A percentile compares a stretch with the other conserved stretches of the same genome.
Conservation (phyloP, 2,329 filamentous ascomycete genomes). For the Curvularia sp. region DNA sequence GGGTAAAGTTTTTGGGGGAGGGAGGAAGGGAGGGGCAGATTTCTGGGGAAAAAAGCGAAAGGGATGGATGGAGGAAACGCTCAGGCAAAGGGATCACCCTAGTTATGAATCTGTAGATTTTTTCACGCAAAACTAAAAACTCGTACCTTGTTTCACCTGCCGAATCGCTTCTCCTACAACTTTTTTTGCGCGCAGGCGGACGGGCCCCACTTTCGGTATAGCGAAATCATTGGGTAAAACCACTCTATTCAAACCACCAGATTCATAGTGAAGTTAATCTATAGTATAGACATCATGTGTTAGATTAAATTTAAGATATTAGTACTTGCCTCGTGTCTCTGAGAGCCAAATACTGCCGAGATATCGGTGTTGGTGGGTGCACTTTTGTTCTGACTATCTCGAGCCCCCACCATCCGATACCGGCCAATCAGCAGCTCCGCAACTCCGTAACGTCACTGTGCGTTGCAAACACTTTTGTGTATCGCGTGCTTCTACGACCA, state of each 20-base stretch:
- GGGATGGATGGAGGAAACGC: neutral
- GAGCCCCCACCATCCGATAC: slow-evolving; percentile 28
- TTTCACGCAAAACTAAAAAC: neutral
- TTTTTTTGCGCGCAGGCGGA: slow-evolving; percentile 15
- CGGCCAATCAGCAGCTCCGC: slow-evolving; percentile 30
- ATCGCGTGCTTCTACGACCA: slow-evolving; percentile 5
- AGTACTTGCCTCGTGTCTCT: too few species aligned
- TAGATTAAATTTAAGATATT: too few species aligned
- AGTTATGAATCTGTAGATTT: too few species aligned
- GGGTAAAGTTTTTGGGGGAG: slow-evolving; percentile 13
- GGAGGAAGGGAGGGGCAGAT: neutral
- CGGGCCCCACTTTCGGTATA: too few species aligned
- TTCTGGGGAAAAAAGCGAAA: slow-evolving; percentile 1
- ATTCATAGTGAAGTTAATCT: too few species aligned
- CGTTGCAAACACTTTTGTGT: neutral
- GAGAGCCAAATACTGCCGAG: too few species aligned
- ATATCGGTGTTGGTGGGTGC: too few species aligned
- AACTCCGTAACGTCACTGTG: slow-evolving; percentile 29
- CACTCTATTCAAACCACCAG: too few species aligned
- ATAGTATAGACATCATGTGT: too few species aligned
- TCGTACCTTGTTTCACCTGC: slow-evolving; percentile 1
- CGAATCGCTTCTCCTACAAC: slow-evolving; percentile 10
- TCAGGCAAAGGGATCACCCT: neutral
- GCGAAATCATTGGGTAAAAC: too few species aligned
- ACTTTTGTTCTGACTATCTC: neutral